A percentile compares a stretch with the other conserved stretches of the same genome.
Evolutionary conservation across 139 green algal genomes (phyloP).

Genomic region (Closterium sp.): DNA sequence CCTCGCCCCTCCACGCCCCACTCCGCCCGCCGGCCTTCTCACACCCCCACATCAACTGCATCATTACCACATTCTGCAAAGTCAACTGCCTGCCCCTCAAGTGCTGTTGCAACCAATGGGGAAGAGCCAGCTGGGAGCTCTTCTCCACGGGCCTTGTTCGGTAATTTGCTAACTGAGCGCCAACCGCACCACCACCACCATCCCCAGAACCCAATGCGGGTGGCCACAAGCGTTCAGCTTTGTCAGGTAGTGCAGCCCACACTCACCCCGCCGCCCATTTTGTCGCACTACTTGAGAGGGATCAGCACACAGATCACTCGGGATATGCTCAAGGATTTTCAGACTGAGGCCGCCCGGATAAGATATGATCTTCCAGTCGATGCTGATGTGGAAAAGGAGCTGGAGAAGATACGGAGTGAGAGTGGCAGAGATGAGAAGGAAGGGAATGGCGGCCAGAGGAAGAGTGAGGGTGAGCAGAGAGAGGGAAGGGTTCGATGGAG

Average conservation of each 20-base stretch:
- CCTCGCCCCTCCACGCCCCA: background rate
- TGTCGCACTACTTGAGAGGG: constrained; percentile 58
- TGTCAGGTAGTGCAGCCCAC: constrained; percentile 59
- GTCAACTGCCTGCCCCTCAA: background rate
- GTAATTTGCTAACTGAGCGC: background rate
- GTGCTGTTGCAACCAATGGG: background rate
- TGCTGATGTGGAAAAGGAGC: constrained; percentile 13
- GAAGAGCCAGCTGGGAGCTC: background rate
- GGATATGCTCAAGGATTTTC: constrained; percentile 58
- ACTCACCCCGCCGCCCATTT: constrained; percentile 46
- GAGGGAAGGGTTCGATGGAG: background rate
- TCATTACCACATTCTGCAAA: background rate
- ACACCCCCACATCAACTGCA: background rate
- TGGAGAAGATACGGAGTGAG: background rate
- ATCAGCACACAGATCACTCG: constrained; percentile 55
- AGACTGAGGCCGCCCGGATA: constrained; percentile 52
- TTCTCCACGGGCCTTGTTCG: background rate
- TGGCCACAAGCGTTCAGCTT: constrained; percentile 55
- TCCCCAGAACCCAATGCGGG: background rate
- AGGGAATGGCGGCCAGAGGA: background rate
- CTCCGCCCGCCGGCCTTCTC: background rate
- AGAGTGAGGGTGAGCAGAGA: background rate
- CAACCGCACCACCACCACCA: background rate
- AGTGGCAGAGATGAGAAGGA: background rate
- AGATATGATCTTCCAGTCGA: background rate